A percentile compares a stretch with the other conserved stretches of the same genome.
phyloP scores from a whole-genome alignment of 192 early-diverging fungal species.

The Backusella luteola region DNA sequence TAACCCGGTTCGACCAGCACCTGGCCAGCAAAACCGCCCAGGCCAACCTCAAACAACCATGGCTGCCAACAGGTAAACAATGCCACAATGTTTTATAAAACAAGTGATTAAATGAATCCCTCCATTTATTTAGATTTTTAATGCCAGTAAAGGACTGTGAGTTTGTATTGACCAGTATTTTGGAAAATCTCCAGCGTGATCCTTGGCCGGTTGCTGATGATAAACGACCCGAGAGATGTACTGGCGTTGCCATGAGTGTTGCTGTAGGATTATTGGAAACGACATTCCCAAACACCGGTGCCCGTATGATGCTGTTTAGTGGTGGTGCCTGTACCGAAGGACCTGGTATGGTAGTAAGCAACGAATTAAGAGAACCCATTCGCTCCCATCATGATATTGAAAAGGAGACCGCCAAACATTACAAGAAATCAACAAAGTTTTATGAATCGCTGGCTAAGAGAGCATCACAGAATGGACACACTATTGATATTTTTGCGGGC shows the following conservation, averaged over 20 bases:
- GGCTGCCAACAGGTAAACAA: conserved; percentile 52
- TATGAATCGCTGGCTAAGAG: conserved; percentile 90
- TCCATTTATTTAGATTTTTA: conserved; percentile 64
- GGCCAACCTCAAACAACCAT: conserved; percentile 39
- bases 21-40: conserved; percentile 29
- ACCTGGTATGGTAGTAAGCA: conserved; percentile 92
- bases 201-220: conserved; percentile 93
- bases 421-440: conserved; percentile 94
- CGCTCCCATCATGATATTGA: conserved; percentile 99
- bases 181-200: conserved; percentile 97
- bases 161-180: conserved; percentile 89
- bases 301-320: conserved; percentile 88
- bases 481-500: conserved; percentile 97
- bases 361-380: conserved; percentile 90
- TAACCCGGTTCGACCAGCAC: conserved; percentile 31
- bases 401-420: conserved; percentile 90
- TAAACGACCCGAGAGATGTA: conserved; percentile 90
- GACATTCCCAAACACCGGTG: conserved; percentile 89
- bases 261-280: conserved; percentile 92
- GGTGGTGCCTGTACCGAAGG: conserved; percentile 95
- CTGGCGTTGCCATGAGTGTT: conserved; percentile 92
- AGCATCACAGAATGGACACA: conserved; percentile 82
- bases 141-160: conserved; percentile 93
- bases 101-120: not conserved
- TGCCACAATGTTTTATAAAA: not conserved